Conservation (phyloP, 306 rosid genomes). For the Cicer judaicum region DNA sequence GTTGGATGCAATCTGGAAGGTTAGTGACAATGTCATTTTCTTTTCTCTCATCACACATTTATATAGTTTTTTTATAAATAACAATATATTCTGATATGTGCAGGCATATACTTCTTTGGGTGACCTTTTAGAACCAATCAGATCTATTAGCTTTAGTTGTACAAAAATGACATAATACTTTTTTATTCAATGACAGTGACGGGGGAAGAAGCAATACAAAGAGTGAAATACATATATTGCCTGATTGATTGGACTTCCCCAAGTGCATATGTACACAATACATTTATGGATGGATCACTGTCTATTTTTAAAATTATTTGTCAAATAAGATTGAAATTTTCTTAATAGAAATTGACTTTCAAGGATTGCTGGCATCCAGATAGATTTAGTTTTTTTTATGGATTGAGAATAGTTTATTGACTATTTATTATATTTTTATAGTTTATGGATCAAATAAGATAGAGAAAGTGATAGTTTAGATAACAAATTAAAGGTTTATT, state of each 20-base stretch:
- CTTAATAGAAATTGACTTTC: slow-evolving; percentile 15
- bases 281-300: background rate
- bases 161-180: slow-evolving; percentile 87
- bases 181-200: slow-evolving; percentile 70
- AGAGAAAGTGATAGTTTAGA: too few relatives aligned
- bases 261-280: background rate
- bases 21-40: slow-evolving; percentile 14
- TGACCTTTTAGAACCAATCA: slow-evolving; percentile 58
- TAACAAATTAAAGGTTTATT: too few relatives aligned
- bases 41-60: background rate
- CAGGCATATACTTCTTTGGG: slow-evolving; percentile 85
- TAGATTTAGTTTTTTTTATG: too few relatives aligned
- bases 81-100: background rate
- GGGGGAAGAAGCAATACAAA: slow-evolving; percentile 73
- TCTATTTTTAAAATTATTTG: slow-evolving; percentile 3
- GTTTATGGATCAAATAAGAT: too few relatives aligned
- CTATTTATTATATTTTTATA: too few relatives aligned
- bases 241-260: slow-evolving; percentile 54
- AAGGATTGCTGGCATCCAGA: slow-evolving; percentile 57
- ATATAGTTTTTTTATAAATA: background rate
- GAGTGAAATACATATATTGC: slow-evolving; percentile 77
- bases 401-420: too few relatives aligned
- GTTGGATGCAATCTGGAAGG: slow-evolving; percentile 91
- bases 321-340: background rate
- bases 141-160: slow-evolving; percentile 79